Evolutionary conservation across 306 rosid genomes (phyloP), one percentile per base, ranked within the genome.

Genomic region (Dalbergia cochinchinensis): DNA sequence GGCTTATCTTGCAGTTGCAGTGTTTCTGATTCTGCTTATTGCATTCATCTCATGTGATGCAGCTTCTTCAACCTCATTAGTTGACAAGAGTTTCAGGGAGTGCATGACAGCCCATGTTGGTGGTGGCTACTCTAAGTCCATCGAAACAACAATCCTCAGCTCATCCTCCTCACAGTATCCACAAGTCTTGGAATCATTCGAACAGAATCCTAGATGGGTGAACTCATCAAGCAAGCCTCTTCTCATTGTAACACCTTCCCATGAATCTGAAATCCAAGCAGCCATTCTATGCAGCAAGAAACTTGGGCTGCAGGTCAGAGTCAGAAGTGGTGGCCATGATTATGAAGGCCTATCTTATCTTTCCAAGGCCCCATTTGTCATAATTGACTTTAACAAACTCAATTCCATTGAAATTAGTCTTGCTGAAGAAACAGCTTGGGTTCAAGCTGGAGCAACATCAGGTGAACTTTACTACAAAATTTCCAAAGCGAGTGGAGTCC

Each of bases 381-480:
- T 90, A 45, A 51, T 86, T 41, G 92, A 90, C 79, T 74, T 90
- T 53, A 22, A 76, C 42, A 69, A 88, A 63, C 71, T 84, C 2
- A 22, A 47, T 0, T 78, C 88, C 6, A 37, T 86, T 19, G 41
- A 81, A 3, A 67, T 88, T 39, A 79, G 83, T 41, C 37, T 86
- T 18, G 69, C 14, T 11, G 83, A 89, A 22, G 83, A 87, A 64
- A 87, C 89, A 6, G 91, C 90, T 84, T 91, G 90, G 90, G 78
- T 84, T 72, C 89, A 87, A 58, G 80, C 91, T 8, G 95, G 92
- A 0, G 89, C 92, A 13, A 77, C 92, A 41, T 11, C 84, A 12
- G 92, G 95, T 18, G 90, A 87, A 71, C 90, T 91, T 55, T 87
- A 91, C 71, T 86, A 86, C 14, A 60, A 57, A 65, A 84, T 91